Conservation (phyloP, 2,329 filamentous ascomycete genomes). For the Chaetomium sp. region DNA sequence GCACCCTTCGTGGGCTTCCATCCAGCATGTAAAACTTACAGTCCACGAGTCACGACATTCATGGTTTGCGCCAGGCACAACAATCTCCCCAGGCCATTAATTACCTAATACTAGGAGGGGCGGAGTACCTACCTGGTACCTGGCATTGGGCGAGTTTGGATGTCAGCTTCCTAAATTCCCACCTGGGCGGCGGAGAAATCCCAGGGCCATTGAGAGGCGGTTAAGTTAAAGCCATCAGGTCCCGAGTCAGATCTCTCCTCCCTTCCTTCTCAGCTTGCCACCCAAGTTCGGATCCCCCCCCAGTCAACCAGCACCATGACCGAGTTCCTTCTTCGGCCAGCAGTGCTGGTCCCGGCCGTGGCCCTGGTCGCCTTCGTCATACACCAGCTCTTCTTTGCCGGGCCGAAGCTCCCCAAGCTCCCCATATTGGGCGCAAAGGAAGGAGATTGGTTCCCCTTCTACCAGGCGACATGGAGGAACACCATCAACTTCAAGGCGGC, state of each 20-base stretch:
- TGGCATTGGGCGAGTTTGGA: background rate
- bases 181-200: background rate
- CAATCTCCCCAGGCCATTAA: background rate
- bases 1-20: background rate
- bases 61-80: background rate
- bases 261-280: background rate
- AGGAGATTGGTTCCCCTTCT: conserved; percentile 41
- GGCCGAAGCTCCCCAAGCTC: conserved; percentile 36
- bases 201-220: background rate
- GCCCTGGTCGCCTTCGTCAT: conserved; percentile 34
- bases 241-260: background rate
- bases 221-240: background rate
- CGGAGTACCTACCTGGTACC: no score
- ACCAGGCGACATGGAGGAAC: conserved; percentile 40
- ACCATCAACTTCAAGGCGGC: conserved; percentile 37
- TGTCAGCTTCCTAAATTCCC: background rate
- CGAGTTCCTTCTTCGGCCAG: conserved; percentile 33
- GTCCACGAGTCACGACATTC: background rate
- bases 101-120: background rate
- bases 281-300: background rate
- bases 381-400: conserved; percentile 35
- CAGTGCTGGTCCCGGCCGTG: conserved; percentile 34
- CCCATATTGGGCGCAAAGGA: conserved; percentile 39
- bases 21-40: background rate
- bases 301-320: conserved; percentile 3